Conservation (phyloP, 1,139 yeast species). For the Sugiyamaella paludigena region DNA sequence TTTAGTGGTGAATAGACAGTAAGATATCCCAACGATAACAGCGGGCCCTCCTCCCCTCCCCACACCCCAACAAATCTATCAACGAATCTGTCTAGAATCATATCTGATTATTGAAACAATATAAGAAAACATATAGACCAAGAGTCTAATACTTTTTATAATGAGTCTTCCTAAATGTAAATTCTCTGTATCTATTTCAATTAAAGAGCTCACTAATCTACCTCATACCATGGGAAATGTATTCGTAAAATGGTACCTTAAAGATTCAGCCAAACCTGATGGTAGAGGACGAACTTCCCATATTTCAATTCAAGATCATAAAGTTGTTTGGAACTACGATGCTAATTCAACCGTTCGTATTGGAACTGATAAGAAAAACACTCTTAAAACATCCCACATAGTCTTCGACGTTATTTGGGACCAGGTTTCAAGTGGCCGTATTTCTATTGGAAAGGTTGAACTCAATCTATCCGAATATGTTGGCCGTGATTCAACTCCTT, state of each 20-base stretch:
- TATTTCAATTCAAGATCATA: conserved; percentile 48
- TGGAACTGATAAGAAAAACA: conserved; percentile 40
- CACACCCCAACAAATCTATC: no score
- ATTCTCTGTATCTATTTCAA: conserved; percentile 57
- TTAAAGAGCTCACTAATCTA: conserved; percentile 72
- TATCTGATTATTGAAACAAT: no score
- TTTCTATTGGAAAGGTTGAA: conserved; percentile 61
- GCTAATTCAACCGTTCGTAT: conserved; percentile 43
- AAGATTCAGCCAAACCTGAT: conserved; percentile 44
- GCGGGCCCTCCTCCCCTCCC: no score
- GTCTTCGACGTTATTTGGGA: conserved; percentile 42
- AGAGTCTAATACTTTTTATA: background rate
- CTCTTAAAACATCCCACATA: conserved; percentile 30
- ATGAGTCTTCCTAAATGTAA: conserved; percentile 39
- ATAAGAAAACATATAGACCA: no score
- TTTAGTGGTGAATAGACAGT: no score
- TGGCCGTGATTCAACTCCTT: conserved; percentile 51
- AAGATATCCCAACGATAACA: no score
- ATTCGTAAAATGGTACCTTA: conserved; percentile 57
- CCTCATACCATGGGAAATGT: conserved; percentile 77
- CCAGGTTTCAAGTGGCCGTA: conserved; percentile 33
- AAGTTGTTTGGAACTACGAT: conserved; percentile 48
- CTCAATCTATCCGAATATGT: conserved; percentile 74
- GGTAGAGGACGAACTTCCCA: conserved; percentile 47
- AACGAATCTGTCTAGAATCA: no score